Evolutionary conservation across 2,329 filamentous ascomycete species (phyloP).

Genomic region (Fusarium xyrophilum): DNA sequence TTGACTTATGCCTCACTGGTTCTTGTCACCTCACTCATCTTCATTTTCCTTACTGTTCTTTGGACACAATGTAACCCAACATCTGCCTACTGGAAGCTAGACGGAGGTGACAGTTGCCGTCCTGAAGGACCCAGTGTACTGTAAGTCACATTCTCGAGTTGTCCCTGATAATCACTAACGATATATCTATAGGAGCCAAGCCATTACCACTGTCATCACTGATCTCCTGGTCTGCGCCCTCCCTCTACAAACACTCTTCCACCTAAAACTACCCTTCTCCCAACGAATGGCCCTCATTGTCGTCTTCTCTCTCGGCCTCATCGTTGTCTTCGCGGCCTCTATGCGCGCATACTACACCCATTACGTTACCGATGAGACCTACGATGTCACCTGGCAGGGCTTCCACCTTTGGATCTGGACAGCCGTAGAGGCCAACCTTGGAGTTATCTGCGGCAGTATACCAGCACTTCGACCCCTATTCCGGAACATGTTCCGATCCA

Average conservation of each 20-base stretch:
- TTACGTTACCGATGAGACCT: conserved; percentile 46
- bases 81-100: conserved; percentile 36
- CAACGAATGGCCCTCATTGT: conserved; percentile 48
- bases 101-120: conserved; percentile 40
- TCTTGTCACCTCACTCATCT: conserved; percentile 41
- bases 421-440: conserved; percentile 51
- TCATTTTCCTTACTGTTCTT: conserved; percentile 46
- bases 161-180: neutral
- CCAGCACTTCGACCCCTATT: conserved; percentile 46
- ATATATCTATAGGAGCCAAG: conserved; percentile 38
- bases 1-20: conserved; percentile 42
- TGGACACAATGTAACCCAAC: conserved; percentile 48
- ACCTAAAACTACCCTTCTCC: conserved; percentile 42
- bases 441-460: conserved; percentile 51
- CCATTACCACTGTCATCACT: conserved; percentile 43
- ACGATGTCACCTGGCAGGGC: conserved; percentile 52
- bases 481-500: conserved; percentile 37
- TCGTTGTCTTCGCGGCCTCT: conserved; percentile 48
- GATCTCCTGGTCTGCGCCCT: conserved; percentile 49
- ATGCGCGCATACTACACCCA: conserved; percentile 50
- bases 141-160: conserved; percentile 22
- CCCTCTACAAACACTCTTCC: conserved; percentile 47
- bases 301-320: conserved; percentile 48
- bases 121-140: conserved; percentile 41
- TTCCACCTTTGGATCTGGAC: conserved; percentile 53